phyloP scores from a whole-genome alignment of 805 yeast species.

The Myxozyma sirexii region DNA sequence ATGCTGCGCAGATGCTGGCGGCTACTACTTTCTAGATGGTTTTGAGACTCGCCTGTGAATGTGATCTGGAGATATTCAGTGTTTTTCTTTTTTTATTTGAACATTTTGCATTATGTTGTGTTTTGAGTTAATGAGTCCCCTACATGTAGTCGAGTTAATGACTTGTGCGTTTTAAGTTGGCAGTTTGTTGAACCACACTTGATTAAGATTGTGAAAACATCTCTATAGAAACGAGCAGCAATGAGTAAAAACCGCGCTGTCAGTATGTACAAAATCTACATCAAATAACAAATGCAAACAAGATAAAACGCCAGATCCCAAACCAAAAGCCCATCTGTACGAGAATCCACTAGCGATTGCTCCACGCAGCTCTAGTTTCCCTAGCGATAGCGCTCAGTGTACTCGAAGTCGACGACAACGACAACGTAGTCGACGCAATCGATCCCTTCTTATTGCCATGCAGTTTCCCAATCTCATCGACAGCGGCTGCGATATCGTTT shows the following conservation, averaged over 20 bases:
- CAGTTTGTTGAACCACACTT: no score
- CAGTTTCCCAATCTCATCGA: conserved; percentile 41
- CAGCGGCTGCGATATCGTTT: conserved; percentile 68
- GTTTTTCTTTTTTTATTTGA: no score
- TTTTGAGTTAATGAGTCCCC: no score
- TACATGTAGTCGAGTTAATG: no score
- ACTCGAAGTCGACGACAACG: conserved; percentile 28
- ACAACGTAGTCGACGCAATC: conserved; percentile 24
- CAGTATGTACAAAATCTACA: not conserved
- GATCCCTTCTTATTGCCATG: conserved; percentile 33
- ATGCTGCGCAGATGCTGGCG: conserved; percentile 81
- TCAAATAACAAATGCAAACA: not conserved
- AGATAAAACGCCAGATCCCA: not conserved
- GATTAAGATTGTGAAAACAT: no score
- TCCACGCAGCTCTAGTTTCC: conserved; percentile 34
- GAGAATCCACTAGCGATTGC: conserved; percentile 26
- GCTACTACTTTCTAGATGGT: conserved; percentile 61
- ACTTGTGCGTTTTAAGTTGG: no score
- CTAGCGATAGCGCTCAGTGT: conserved; percentile 30
- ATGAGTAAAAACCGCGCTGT: not conserved
- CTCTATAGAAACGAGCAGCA: no score
- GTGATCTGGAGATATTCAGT: no score
- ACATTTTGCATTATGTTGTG: no score
- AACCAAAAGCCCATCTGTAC: no score
- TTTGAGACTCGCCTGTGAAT: not conserved